phyloP scores from a whole-genome alignment of 371 early-diverging fungal genomes.

The Actinomortierella ambigua region DNA sequence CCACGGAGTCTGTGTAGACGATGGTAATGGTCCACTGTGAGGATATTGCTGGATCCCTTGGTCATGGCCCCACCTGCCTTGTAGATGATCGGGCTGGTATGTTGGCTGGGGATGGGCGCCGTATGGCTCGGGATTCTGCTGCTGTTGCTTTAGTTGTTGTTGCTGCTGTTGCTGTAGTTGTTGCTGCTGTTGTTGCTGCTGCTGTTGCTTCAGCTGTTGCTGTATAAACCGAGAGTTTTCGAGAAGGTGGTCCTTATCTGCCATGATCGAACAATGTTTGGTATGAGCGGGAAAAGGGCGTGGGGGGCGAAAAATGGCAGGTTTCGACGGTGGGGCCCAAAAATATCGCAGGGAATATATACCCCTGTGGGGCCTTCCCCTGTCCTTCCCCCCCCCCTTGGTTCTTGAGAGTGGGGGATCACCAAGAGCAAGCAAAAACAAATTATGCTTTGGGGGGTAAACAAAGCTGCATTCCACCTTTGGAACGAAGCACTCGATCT shows the following conservation, averaged over 20 bases:
- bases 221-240: background rate
- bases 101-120: constrained; percentile 29
- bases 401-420: too few relatives aligned
- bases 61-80: constrained; percentile 10
- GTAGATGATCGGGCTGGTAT: constrained; percentile 26
- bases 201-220: too few relatives aligned
- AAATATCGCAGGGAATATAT: constrained; percentile 10
- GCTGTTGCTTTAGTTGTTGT: too few relatives aligned
- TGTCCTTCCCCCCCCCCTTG: too few relatives aligned
- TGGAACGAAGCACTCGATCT: too few relatives aligned
- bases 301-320: constrained; percentile 6
- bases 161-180: too few relatives aligned
- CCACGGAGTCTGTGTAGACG: constrained; percentile 6
- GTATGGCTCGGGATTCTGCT: constrained; percentile 17
- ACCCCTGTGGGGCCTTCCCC: too few relatives aligned
- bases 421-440: too few relatives aligned
- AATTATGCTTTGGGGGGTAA: too few relatives aligned
- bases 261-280: constrained; percentile 9
- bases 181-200: too few relatives aligned
- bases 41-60: constrained; percentile 9
- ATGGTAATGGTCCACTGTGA: constrained; percentile 20
- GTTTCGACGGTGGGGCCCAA: constrained; percentile 8
- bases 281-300: constrained; percentile 4
- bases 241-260: constrained; percentile 3
- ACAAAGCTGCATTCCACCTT: too few relatives aligned